Conservation (phyloP, 1,139 yeast genomes). For the Yamadazyma membranifaciens region DNA sequence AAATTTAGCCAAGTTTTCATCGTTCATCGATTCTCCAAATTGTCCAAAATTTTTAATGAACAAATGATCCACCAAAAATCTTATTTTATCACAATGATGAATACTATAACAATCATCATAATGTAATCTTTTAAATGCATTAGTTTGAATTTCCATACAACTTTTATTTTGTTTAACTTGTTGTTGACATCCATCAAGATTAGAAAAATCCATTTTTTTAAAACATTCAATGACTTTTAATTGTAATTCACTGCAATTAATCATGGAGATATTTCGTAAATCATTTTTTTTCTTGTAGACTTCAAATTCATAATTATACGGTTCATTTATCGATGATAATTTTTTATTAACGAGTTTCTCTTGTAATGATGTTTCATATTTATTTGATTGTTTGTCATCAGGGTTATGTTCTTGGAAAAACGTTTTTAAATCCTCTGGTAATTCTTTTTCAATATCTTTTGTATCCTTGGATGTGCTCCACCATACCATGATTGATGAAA, state of each 20-base stretch:
- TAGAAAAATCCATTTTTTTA: constrained; percentile 28
- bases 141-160: constrained; percentile 36
- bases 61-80: constrained; percentile 35
- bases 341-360: constrained; percentile 30
- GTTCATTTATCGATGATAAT: constrained; percentile 16
- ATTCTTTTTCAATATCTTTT: constrained; percentile 28
- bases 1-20: constrained; percentile 25
- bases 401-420: constrained; percentile 37
- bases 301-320: constrained; percentile 30
- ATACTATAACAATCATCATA: constrained; percentile 40
- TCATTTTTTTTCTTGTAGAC: constrained; percentile 31
- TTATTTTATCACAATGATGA: constrained; percentile 40
- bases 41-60: constrained; percentile 42
- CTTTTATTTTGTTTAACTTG: constrained; percentile 26
- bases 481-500: constrained; percentile 11
- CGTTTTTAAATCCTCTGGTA: constrained; percentile 30
- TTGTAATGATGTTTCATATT: constrained; percentile 27
- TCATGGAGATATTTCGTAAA: constrained; percentile 23
- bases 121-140: constrained; percentile 34
- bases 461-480: constrained; percentile 20
- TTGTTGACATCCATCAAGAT: constrained; percentile 28
- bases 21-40: constrained; percentile 32
- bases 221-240: constrained; percentile 38
- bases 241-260: constrained; percentile 47
- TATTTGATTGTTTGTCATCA: constrained; percentile 22